Evolutionary conservation across 208 protist genomes (phyloP), one percentile per base, ranked within the genome.

Genomic region (Leishmania guyanensis): DNA sequence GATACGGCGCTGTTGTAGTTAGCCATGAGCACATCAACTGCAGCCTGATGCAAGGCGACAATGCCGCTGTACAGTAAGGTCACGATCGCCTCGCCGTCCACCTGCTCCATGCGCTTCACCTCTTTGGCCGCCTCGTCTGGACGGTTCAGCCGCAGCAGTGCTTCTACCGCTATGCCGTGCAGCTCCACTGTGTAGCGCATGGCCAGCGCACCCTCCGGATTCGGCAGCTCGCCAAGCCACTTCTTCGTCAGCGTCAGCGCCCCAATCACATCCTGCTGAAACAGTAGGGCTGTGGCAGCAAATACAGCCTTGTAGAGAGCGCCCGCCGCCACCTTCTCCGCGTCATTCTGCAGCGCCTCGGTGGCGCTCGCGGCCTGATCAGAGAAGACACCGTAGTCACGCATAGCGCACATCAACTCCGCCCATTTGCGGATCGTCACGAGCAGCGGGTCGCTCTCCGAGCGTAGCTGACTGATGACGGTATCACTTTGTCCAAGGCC

Each of bases 71-170:
- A 87, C 26, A 98, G 78, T n/a, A 96, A 79, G 17, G 94, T 94
- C 16, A 96, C 46, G 14, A 93, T 80, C 4, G 94, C 88, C 78
- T 98, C 95, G 43, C 97, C 91, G 82, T 98, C 92, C 33, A 91
- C n/a, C 68, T 91, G 78, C 77, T 94, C 88, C 95, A 98, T 98
- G 26, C 39, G 74, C 60, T 89, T 85, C 29, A 97, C 86, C 84
- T 97, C 89, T 20, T 81, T 75, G 33, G 85, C 79, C 1, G 97
- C 95, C 71, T 95, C 81, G 58, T 98, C 97, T 14, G 85, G 58
- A 12, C 94, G 88, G 82, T 96, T 87, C 56, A 98, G 80, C 8
- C 87, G 78, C 51, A 98, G 86, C 50, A 97, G 80, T 10, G 85
- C 87, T 75, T 97, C 93, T 26, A 92, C 86, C 43, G 91, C 88